Percentiles rank a stretch among this genome's conserved stretches.
phyloP scores from a whole-genome alignment of 2,329 filamentous ascomycete species.

The Cladophialophora immunda region DNA sequence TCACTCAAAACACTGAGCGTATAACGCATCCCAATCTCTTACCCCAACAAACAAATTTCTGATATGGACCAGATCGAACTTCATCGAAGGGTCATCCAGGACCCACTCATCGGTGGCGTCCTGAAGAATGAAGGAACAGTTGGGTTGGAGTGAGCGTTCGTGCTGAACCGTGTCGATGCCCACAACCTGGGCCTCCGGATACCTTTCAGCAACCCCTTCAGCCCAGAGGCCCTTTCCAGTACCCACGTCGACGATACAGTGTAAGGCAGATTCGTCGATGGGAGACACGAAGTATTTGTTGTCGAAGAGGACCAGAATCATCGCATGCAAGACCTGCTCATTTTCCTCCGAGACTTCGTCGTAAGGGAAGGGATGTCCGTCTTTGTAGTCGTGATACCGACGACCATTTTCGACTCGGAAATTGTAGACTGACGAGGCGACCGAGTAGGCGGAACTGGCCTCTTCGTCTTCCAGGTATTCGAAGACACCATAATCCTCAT shows the following conservation, averaged over 20 bases:
- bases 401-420: slow-evolving; percentile 48
- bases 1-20: slow-evolving; percentile 48
- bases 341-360: slow-evolving; percentile 40
- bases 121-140: slow-evolving; percentile 47
- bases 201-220: slow-evolving; percentile 45
- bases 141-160: slow-evolving; percentile 42
- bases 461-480: slow-evolving; percentile 26
- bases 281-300: slow-evolving; percentile 38
- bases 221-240: slow-evolving; percentile 48
- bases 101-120: slow-evolving; percentile 49
- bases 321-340: slow-evolving; percentile 33
- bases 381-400: slow-evolving; percentile 47
- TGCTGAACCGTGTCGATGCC: slow-evolving; percentile 51
- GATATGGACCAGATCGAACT: slow-evolving; percentile 56
- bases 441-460: slow-evolving; percentile 38
- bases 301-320: slow-evolving; percentile 35
- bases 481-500: slow-evolving; percentile 31
- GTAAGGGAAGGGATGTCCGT: slow-evolving; percentile 42
- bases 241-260: slow-evolving; percentile 45
- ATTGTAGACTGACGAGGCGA: slow-evolving; percentile 43
- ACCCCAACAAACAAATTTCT: slow-evolving; percentile 49
- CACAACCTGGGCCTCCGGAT: slow-evolving; percentile 45
- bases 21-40: slow-evolving; percentile 47
- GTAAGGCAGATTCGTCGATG: slow-evolving; percentile 34
- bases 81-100: slow-evolving; percentile 43